These are phyloP conservation scores for Raddia distichophylla DNA, from an alignment of 176 grass and related monocot species.

Conservation along the genomic window DNA sequence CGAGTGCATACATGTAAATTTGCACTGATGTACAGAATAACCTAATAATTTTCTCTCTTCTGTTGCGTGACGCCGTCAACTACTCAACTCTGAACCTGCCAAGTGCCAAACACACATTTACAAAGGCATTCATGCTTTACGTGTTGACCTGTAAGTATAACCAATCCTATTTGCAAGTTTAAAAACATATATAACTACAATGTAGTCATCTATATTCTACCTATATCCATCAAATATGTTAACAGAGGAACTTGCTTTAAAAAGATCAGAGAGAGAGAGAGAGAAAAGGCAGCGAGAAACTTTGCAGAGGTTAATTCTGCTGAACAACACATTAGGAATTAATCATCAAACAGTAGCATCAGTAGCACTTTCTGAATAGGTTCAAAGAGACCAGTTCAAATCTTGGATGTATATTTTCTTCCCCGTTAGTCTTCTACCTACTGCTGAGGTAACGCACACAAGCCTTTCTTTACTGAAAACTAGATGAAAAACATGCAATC, in stretches of 20 bases:
- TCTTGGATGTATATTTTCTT: conserved; percentile 23
- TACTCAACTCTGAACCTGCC: conserved; percentile 16
- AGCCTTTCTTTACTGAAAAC: background rate
- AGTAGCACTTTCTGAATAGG: conserved; percentile 6
- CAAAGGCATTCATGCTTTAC: conserved; percentile 6
- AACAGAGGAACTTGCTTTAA: background rate
- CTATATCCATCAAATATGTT: background rate
- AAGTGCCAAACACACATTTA: background rate
- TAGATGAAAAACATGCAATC: background rate
- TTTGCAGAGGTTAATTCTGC: background rate
- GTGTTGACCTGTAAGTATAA: background rate
- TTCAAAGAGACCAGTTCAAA: background rate
- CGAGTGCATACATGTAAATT: background rate
- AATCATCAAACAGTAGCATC: background rate
- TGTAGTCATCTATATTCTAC: background rate
- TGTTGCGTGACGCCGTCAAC: conserved; percentile 26
- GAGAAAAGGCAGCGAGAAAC: background rate
- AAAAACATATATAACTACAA: background rate
- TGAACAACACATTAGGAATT: background rate
- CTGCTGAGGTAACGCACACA: background rate
- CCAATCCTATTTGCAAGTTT: background rate
- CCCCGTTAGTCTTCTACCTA: conserved; percentile 7
- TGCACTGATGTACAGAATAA: background rate
- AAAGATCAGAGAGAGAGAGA: background rate
- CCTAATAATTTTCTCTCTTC: background rate